Conservation (phyloP, 208 protist species). For the Zelonia costaricensis region DNA sequence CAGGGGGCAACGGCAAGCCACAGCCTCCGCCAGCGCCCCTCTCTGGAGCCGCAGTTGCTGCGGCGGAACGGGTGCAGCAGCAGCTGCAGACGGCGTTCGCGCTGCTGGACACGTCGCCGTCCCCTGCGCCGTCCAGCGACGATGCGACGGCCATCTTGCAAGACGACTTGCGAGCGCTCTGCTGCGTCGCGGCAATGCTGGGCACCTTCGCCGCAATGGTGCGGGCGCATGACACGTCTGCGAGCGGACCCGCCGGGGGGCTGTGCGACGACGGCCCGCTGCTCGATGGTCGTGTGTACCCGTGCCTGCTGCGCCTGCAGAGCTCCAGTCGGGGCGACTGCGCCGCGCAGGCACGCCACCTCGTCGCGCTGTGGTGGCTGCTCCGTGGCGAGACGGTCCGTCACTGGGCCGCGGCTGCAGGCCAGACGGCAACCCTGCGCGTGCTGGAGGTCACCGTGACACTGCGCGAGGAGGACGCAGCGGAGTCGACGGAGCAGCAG, state of each 20-base stretch:
- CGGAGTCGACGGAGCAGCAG: not conserved
- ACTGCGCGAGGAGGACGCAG: not conserved
- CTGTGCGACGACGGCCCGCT: not conserved
- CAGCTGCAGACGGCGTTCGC: not conserved
- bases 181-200: constrained; percentile 20
- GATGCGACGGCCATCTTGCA: constrained; percentile 6
- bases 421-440: not conserved
- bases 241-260: not conserved
- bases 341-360: constrained; percentile 40
- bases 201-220: constrained; percentile 42
- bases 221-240: constrained; percentile 24
- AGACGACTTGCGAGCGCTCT: constrained; percentile 25
- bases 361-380: constrained; percentile 50
- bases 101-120: not conserved
- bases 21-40: too few relatives aligned
- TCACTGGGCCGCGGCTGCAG: constrained; percentile 4
- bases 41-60: too few relatives aligned
- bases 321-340: constrained; percentile 43
- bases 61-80: too few relatives aligned
- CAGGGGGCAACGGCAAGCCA: too few relatives aligned
- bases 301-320: constrained; percentile 18
- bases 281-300: constrained; percentile 18
- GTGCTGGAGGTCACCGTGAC: constrained; percentile 7
- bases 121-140: not conserved
- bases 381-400: constrained; percentile 45